Conservation (phyloP, 106 monocot species). For the Chionographis japonica region DNA sequence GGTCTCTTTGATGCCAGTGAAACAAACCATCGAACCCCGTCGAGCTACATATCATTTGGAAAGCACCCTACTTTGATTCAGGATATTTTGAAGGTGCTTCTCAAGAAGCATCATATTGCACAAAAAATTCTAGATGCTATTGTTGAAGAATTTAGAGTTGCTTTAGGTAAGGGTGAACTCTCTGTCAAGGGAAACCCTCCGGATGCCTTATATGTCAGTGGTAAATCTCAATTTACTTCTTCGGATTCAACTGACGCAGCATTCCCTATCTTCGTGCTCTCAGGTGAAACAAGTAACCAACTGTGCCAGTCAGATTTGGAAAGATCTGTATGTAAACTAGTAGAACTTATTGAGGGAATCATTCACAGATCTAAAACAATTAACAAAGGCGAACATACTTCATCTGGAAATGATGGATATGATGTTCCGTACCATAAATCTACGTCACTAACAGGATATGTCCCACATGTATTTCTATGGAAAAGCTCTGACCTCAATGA, state of each 20-base stretch:
- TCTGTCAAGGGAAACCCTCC: not conserved
- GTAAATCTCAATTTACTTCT: conserved; percentile 3
- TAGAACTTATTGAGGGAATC: conserved; percentile 49
- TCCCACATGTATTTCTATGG: conserved; percentile 40
- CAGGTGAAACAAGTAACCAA: conserved; percentile 5
- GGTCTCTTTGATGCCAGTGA: not conserved
- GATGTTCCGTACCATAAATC: not conserved
- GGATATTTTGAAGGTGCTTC: conserved; percentile 37
- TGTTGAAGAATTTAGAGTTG: conserved; percentile 23
- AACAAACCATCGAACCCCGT: not conserved
- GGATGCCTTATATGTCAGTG: not conserved
- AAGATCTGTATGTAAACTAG: conserved; percentile 27
- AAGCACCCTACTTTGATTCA: conserved; percentile 36
- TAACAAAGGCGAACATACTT: conserved; percentile 1
- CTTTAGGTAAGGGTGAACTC: conserved; percentile 3
- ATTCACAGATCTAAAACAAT: conserved; percentile 23
- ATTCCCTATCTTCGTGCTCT: not conserved
- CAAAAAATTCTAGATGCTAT: conserved; percentile 26
- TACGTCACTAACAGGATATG: conserved; percentile 14
- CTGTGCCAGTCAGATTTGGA: conserved; percentile 20
- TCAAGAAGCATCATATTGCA: conserved; percentile 26
- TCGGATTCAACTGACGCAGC: conserved; percentile 6
- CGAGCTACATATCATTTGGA: conserved; percentile 13
- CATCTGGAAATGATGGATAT: conserved; percentile 10
- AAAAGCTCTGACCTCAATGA: conserved; percentile 44